phyloP scores from a whole-genome alignment of 371 early-diverging fungal species.

The Haplosporangium sp. region DNA sequence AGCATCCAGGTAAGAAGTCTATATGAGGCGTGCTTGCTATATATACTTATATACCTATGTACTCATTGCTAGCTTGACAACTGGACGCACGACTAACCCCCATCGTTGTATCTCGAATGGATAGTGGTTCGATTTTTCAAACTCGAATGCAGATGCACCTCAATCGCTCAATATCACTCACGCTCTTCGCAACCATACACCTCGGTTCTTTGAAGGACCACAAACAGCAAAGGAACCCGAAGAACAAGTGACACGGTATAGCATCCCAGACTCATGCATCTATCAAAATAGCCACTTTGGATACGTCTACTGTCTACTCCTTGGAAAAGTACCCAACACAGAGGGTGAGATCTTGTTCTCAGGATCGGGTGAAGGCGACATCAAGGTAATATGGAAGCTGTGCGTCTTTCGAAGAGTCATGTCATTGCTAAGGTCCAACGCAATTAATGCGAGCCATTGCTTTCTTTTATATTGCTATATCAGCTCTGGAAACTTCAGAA shows the following conservation, averaged over 20 bases:
- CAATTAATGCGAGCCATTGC: no score
- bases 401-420: no score
- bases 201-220: constrained; percentile 58
- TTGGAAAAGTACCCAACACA: constrained; percentile 66
- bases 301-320: constrained; percentile 76
- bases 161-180: constrained; percentile 57
- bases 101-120: not conserved
- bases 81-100: not conserved
- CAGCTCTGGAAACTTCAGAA: constrained; percentile 70
- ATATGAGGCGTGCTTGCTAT: not conserved
- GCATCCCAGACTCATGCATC: constrained; percentile 67
- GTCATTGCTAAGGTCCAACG: no score
- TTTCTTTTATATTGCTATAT: not conserved
- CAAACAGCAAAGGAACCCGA: constrained; percentile 39
- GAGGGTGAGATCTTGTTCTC: constrained; percentile 73
- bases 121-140: constrained; percentile 71
- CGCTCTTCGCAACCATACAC: constrained; percentile 54
- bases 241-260: constrained; percentile 61
- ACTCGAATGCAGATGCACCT: constrained; percentile 57
- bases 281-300: constrained; percentile 79
- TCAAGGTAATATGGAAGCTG: constrained; percentile 59
- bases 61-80: not conserved
- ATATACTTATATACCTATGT: not conserved
- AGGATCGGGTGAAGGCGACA: constrained; percentile 80
- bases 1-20: constrained; percentile 73